Conservation (phyloP, 1,139 yeast species). For the Candida smagusa region DNA sequence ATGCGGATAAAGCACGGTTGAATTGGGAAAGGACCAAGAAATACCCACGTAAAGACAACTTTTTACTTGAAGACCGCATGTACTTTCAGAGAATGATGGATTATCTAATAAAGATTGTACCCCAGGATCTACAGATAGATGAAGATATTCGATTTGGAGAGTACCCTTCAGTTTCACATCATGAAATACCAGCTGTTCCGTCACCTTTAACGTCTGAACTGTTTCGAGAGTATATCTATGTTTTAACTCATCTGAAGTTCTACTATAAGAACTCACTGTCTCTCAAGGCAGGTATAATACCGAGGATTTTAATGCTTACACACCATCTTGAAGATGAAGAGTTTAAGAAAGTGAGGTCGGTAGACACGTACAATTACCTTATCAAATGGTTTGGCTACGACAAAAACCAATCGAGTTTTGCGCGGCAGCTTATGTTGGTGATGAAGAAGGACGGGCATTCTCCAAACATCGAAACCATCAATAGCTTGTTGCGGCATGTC, state of each 20-base stretch:
- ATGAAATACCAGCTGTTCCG: slow-evolving; percentile 37
- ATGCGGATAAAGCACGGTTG: slow-evolving; percentile 19
- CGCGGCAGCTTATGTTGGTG: slow-evolving; percentile 38
- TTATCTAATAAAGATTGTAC: slow-evolving; percentile 31
- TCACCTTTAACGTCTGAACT: slow-evolving; percentile 22
- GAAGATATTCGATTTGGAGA: slow-evolving; percentile 4
- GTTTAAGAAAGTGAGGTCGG: slow-evolving; percentile 30
- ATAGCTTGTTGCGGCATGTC: slow-evolving; percentile 31
- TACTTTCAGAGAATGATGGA: slow-evolving; percentile 32
- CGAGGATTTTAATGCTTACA: slow-evolving; percentile 38
- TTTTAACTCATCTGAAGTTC: slow-evolving; percentile 33
- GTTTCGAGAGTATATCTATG: slow-evolving; percentile 38
- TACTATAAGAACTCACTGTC: slow-evolving; percentile 37
- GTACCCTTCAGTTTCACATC: slow-evolving; percentile 14
- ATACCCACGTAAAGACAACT: slow-evolving; percentile 12
- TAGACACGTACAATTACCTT: slow-evolving; percentile 38
- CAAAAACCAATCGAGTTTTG: slow-evolving; percentile 43
- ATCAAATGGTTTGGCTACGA: slow-evolving; percentile 42
- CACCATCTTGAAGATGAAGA: slow-evolving; percentile 33
- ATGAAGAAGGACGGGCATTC: slow-evolving; percentile 43
- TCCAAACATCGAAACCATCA: slow-evolving; percentile 42
- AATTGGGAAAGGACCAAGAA: slow-evolving; percentile 26
- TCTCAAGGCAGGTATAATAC: slow-evolving; percentile 34
- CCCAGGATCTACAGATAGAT: slow-evolving; percentile 24
- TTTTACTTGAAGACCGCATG: slow-evolving; percentile 27